Evolutionary conservation across 2,329 filamentous ascomycete species (phyloP).

Genomic region (Epichloe sibirici): DNA sequence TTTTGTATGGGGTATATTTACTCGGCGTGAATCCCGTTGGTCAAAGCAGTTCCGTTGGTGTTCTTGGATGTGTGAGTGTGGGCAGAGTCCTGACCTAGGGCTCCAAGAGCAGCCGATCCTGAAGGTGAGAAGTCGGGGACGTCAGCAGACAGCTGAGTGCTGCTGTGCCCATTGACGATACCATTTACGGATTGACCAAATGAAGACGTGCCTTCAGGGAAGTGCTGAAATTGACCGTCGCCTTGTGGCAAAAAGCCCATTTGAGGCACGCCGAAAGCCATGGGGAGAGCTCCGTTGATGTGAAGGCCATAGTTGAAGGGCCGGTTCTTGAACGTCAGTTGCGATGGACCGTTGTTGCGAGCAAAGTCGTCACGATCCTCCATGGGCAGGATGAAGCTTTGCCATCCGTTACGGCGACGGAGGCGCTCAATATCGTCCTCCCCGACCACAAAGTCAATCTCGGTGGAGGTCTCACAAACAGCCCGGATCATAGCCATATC

Average conservation of each 20-base stretch:
- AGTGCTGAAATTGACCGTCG: slow-evolving; percentile 18
- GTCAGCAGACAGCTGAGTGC: slow-evolving; percentile 25
- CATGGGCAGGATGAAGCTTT: slow-evolving; percentile 63
- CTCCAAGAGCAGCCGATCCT: slow-evolving; percentile 5
- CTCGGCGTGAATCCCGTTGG: slow-evolving; percentile 6
- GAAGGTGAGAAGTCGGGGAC: slow-evolving; percentile 29
- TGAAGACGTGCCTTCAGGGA: slow-evolving; percentile 18
- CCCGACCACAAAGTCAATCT: slow-evolving; percentile 62
- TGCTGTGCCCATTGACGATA: slow-evolving; percentile 13
- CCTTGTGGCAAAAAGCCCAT: slow-evolving; percentile 17
- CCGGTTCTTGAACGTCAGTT: slow-evolving; percentile 24
- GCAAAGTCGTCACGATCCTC: slow-evolving; percentile 61
- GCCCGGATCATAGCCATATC: slow-evolving; percentile 62
- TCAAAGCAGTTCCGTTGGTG: slow-evolving; percentile 7
- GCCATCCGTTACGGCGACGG: slow-evolving; percentile 64
- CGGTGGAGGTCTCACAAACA: slow-evolving; percentile 59
- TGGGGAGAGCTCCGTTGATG: slow-evolving; percentile 20
- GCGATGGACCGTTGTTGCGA: slow-evolving; percentile 55
- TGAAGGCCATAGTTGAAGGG: slow-evolving; percentile 17
- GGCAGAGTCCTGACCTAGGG: neutral
- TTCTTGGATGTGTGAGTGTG: neutral
- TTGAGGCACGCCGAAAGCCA: slow-evolving; percentile 19
- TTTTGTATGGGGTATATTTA: neutral
- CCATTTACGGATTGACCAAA: slow-evolving; percentile 26
- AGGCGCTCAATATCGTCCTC: slow-evolving; percentile 70